These are phyloP conservation scores for Eleusine indica DNA, from an alignment of 176 grass and related monocot genomes.

Conservation along the genomic window DNA sequence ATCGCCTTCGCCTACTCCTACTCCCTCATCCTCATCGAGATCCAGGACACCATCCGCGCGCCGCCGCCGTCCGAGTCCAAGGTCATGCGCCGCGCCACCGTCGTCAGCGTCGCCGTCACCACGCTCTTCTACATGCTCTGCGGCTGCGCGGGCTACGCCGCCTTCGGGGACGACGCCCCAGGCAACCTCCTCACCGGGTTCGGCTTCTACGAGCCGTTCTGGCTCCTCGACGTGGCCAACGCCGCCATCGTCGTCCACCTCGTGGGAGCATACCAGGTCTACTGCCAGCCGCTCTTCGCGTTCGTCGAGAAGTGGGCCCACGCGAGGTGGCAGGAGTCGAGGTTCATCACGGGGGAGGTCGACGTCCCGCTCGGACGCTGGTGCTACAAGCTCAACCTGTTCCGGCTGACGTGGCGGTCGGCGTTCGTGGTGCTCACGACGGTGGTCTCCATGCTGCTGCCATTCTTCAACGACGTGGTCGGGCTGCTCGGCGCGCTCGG, in stretches of 20 bases:
- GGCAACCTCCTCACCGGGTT: conserved; percentile 73
- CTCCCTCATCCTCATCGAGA: conserved; percentile 97
- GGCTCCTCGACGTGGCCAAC: conserved; percentile 76
- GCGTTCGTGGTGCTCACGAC: conserved; percentile 78
- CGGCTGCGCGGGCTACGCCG: conserved; percentile 60
- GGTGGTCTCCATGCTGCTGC: conserved; percentile 89
- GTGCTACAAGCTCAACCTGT: conserved; percentile 67
- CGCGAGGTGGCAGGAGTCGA: conserved; percentile 59
- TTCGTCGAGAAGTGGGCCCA: conserved; percentile 91
- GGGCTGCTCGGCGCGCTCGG: conserved; percentile 77
- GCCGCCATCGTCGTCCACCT: conserved; percentile 70
- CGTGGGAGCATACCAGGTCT: conserved; percentile 78
- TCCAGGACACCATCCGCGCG: conserved; percentile 70
- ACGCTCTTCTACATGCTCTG: conserved; percentile 81
- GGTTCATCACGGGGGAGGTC: conserved; percentile 59
- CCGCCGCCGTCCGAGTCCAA: conserved; percentile 61
- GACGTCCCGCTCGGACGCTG: conserved; percentile 45
- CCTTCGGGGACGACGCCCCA: conserved; percentile 51
- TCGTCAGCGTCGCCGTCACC: conserved; percentile 56
- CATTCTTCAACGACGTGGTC: conserved; percentile 96
- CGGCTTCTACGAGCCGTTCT: conserved; percentile 78
- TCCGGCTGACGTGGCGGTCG: conserved; percentile 80
- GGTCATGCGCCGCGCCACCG: conserved; percentile 67
- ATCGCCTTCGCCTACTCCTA: conserved; percentile 99
- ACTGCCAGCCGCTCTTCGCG: conserved; percentile 93